Evolutionary conservation across 306 rosid species (phyloP), one percentile per base, ranked within the genome.

Genomic region (Quercus robur): DNA sequence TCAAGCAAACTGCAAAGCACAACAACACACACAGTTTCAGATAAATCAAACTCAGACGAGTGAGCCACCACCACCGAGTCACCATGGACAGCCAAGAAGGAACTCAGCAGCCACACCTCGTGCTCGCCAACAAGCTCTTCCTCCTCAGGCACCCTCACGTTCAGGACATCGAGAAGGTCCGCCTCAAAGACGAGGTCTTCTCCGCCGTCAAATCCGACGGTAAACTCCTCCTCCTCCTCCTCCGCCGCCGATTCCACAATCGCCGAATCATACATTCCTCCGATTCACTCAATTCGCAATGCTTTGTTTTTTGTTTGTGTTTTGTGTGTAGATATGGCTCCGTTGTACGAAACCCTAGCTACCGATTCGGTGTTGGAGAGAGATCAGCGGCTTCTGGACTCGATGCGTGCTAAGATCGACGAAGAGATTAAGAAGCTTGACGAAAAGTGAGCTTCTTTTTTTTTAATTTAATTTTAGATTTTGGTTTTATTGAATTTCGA

Each of bases 141-240:
- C 98, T 90, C 4, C 92, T 95, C 9, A 79, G 86, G 23, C 97
- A 88, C 51, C 84, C 93, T 2, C 97, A 93, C 80, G 98, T 93
- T 4, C 93, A 84, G 61, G 99, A 93, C 90, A 93, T 93, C 62
- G 98, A 91, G 85, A 95, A 95, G 87, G 94, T 95, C 77, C 90
- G 79, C 18, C 92, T 86, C 71, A 84, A 89, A 21, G 99, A 95
- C 20, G 98, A 95, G 76, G 98, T 93, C 4, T 81, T 93, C 78
- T 77, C 90, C 26, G 70, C 80, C 73, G 92, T 93, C 77, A 89
- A 95, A 78, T 89, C 90, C 6, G 92, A 95, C 55, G 97, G 99
- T 95, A 81, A 62, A 8, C 46, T 41, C 46, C 46, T 41, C 46
- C 46, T 38, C 44, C 44, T 6, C 46, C 10, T 38, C 44, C n/a